Base-by-base conservation (phyloP, 768 basidiomycete genomes). In the Russula lepida region DNA sequence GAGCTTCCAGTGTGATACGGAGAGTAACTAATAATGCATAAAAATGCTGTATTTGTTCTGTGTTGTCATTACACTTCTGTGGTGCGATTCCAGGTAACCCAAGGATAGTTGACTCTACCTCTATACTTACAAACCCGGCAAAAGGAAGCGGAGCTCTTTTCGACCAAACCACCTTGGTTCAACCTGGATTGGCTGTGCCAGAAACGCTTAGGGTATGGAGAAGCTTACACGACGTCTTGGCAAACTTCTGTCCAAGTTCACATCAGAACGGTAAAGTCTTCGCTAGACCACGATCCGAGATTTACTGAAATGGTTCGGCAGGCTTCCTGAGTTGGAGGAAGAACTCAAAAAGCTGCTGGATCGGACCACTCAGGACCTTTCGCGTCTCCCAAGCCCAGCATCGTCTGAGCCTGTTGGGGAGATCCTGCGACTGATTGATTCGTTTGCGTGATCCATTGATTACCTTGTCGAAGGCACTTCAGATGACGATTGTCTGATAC, bases 261-360 rank as follows among this genome's bases (percentile, higher is more conserved):
- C 17, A 37, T 13, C 35, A 55, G 41, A 37, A 50, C 51, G 65
- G 63, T 33, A 43, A n/a, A 56, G 39, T 55, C 3, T 9, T 44
- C 33, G 17, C n/a, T n/a, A n/a, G n/a, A n/a, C n/a, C 1, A 5
- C 7, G 3, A 25, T 17, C 3, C 5, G 30, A 21, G 11, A 23
- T 60, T 50, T 17, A 54, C 39, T 35, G 19, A 21, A 60, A 30
- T 28, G n/a, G 44, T 17, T 37, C 33, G 23, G 30, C 55, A 88
- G 86, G 52, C 75, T 88, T 1, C 86, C 86, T 0, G 73, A 80
- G 58, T 81, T 88, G 15, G 78, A 81, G 52, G 35, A 37, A 15
- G 85, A 86, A 59, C 70, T 87, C 17, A 74, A 78, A 23, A 73
- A 66, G 0, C 68, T 76, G 0, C 75, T 85, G 1, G 57, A 67